Evolutionary conservation across 2,329 filamentous ascomycete genomes (phyloP), one percentile per base, ranked within the genome.

Genomic region (Arachnopeziza araneosa): DNA sequence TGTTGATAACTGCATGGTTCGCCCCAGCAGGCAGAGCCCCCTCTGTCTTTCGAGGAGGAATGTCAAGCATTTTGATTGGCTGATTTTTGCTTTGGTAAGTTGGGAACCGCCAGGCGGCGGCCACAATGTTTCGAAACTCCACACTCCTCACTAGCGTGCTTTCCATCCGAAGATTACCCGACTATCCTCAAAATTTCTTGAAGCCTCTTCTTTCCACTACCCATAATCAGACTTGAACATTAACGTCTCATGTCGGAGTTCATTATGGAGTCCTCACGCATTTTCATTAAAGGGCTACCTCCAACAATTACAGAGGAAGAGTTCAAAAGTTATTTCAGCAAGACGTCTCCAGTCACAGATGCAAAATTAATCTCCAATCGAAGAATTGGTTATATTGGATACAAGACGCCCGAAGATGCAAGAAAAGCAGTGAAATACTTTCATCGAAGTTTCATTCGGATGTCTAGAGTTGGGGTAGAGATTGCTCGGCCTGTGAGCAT

Each of bases 301-400:
- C 92, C 92, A 36, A 90, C 84, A 58, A 88, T 96, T 70, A 88
- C 86, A 14, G 91, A 96, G 76, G 86, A 88, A 57, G 90, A 96
- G 66, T 89, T 98, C 72, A 87, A 86, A 72, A 92, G 90, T 72
- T 93, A 98, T 77, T 99, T 99, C 75, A 84, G 89, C 62, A 82
- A 78, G 50, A 88, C 87, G 63, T 84, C 84, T 64, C 80, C 89
- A 64, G 85, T 97, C 72, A 98, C 93, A 57, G 95, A 99, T 77
- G 85, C 92, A 69, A 96, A 96, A 81, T 84, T 97, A 72, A 90
- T 98, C 72, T 85, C 91, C 6, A 87, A 92, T 71, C 86, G 95
- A 70, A 85, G 93, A 68, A 97, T 99, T 75, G 95, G 93, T 68
- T 99, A 96, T 81, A 86, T 99, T 62, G 95, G 95, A 64, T 98